Conservation (phyloP, 352 stramenopile genomes). For the Globisporangium uncinulatum region DNA sequence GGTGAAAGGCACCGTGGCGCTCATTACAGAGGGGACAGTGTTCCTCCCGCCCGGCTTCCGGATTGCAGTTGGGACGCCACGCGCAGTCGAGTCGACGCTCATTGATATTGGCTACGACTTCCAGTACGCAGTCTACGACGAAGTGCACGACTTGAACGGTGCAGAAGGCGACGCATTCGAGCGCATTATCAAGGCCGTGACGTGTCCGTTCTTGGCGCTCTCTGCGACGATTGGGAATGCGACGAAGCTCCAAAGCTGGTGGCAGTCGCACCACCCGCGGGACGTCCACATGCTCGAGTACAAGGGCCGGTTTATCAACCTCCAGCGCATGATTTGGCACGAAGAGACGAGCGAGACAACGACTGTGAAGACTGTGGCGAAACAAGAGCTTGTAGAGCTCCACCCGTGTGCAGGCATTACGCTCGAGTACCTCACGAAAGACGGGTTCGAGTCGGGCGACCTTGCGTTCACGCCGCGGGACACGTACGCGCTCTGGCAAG, state of each 20-base stretch:
- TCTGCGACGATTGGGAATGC: constrained; percentile 98
- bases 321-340: constrained; percentile 95
- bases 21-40: constrained; percentile 91
- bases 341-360: constrained; percentile 30
- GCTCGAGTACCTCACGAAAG: constrained; percentile 77
- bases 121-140: constrained; percentile 98
- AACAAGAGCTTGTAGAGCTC: constrained; percentile 68
- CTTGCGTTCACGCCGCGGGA: constrained; percentile 96
- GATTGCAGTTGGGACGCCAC: constrained; percentile 95
- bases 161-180: constrained; percentile 95
- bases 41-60: constrained; percentile 78
- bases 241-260: constrained; percentile 92
- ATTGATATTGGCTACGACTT: constrained; percentile 90
- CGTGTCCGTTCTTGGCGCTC: constrained; percentile 96
- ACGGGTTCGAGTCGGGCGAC: constrained; percentile 78
- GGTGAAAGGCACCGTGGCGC: constrained; percentile 94
- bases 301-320: constrained; percentile 97
- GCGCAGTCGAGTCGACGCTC: constrained; percentile 92
- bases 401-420: constrained; percentile 83
- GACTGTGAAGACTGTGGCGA: constrained; percentile 30
- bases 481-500: constrained; percentile 95
- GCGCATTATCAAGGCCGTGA: constrained; percentile 92
- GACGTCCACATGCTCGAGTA: constrained; percentile 93
- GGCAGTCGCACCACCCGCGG: constrained; percentile 83
- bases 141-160: constrained; percentile 98